Evolutionary conservation across 352 stramenopile genomes (phyloP).

Genomic region (Albugo laibachii): DNA sequence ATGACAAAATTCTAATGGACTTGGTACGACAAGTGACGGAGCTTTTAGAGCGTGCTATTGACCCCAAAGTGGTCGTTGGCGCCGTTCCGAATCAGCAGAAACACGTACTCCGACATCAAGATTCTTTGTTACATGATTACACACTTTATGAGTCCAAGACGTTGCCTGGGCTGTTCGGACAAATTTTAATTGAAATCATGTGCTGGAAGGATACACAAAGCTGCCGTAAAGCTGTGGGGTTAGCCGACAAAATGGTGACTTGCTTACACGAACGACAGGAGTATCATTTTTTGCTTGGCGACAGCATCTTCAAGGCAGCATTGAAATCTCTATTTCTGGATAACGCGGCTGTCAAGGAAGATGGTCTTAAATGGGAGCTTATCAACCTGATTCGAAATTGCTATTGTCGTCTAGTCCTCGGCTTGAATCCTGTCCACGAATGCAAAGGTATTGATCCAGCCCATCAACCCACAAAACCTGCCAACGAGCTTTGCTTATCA

Average conservation of each 20-base stretch:
- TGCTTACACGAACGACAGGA: conserved; percentile 17
- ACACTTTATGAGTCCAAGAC: conserved; percentile 22
- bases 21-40: conserved; percentile 43
- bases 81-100: conserved; percentile 53
- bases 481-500: conserved; percentile 16
- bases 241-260: conserved; percentile 50
- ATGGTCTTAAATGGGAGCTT: conserved; percentile 65
- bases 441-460: conserved; percentile 67
- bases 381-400: conserved; percentile 72
- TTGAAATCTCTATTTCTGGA: conserved; percentile 35
- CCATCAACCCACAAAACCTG: conserved; percentile 35
- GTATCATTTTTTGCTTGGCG: conserved; percentile 25
- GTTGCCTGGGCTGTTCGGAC: conserved; percentile 26
- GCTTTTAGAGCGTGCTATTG: conserved; percentile 45
- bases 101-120: conserved; percentile 38
- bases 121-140: conserved; percentile 36
- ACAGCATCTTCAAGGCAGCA: conserved; percentile 36
- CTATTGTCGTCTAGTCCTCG: conserved; percentile 47
- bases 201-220: conserved; percentile 56
- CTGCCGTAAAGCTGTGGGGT: conserved; percentile 28
- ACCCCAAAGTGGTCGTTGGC: conserved; percentile 53
- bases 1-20: conserved; percentile 57
- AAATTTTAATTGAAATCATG: conserved; percentile 33
- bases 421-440: conserved; percentile 45
- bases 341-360: conserved; percentile 47